phyloP scores from a whole-genome alignment of 1,284 basidiomycete species.

The Apiotrichum domesticum region DNA sequence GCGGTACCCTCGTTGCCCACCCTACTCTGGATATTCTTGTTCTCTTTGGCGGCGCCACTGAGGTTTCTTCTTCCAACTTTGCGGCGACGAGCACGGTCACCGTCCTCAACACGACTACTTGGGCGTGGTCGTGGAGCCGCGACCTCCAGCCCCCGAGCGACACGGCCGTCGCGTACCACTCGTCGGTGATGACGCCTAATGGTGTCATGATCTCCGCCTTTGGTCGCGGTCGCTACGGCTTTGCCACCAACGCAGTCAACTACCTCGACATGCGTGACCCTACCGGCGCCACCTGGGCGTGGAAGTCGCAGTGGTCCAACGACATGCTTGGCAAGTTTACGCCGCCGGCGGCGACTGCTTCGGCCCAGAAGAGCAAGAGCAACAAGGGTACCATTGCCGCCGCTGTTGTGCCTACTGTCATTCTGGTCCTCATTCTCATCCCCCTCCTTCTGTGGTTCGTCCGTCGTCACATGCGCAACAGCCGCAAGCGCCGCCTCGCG shows the following conservation, averaged over 20 bases:
- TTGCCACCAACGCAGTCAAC: constrained; percentile 29
- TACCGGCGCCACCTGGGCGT: constrained; percentile 29
- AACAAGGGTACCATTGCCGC: constrained; percentile 27
- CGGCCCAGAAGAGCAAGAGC: not conserved
- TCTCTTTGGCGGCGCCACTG: constrained; percentile 14
- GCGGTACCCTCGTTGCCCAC: constrained; percentile 42
- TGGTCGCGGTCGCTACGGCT: constrained; percentile 30
- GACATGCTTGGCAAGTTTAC: constrained; percentile 30
- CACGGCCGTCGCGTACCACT: constrained; percentile 40
- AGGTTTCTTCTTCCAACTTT: constrained; percentile 8
- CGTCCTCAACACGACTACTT: constrained; percentile 42
- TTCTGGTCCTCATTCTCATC: constrained; percentile 29
- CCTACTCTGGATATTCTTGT: constrained; percentile 21
- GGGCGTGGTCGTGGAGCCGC: constrained; percentile 41
- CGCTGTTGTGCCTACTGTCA: constrained; percentile 38
- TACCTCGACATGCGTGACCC: constrained; percentile 45
- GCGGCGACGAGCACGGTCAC: constrained; percentile 29
- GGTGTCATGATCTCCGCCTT: constrained; percentile 47
- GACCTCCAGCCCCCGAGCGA: constrained; percentile 38
- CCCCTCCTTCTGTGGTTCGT: constrained; percentile 35
- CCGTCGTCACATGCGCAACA: constrained; percentile 35
- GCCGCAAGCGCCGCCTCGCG: constrained; percentile 42
- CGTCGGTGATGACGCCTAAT: constrained; percentile 42
- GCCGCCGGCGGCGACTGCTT: not conserved
- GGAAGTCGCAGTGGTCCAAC: constrained; percentile 39